Evolutionary conservation across 345 rosid species (phyloP).

Genomic region (Eucalyptus grandis): DNA sequence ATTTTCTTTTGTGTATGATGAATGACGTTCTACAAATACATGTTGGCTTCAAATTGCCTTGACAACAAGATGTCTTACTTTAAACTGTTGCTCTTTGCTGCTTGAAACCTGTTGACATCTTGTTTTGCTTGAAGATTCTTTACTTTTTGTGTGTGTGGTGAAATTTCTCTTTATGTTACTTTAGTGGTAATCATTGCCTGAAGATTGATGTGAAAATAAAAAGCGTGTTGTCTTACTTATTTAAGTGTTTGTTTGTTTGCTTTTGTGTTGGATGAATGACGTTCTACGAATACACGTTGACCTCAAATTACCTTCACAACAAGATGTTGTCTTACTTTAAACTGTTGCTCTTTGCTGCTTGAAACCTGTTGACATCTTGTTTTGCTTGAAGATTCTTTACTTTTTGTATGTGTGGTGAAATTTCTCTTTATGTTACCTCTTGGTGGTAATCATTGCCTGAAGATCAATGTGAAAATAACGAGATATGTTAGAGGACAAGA

Average conservation of each 20-base stretch:
- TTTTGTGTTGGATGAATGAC: background rate
- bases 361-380: background rate
- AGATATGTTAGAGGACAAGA: background rate
- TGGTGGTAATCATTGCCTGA: background rate
- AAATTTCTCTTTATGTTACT: background rate
- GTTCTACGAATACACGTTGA: background rate
- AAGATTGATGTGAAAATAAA: background rate
- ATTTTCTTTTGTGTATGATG: background rate
- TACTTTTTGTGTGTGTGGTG: background rate
- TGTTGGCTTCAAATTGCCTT: background rate
- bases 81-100: background rate
- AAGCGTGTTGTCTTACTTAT: background rate
- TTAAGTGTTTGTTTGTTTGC: background rate
- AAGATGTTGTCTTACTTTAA: background rate
- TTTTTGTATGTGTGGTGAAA: background rate
- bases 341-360: background rate
- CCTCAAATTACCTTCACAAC: background rate
- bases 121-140: background rate
- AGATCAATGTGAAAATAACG: background rate
- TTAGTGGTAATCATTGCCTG: background rate
- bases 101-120: background rate
- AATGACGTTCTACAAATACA: background rate
- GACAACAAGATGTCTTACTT: background rate
- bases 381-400: background rate
- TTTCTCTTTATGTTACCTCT: background rate